Percentiles rank a stretch among this genome's conserved stretches.
Conservation (phyloP, 2,329 filamentous ascomycete species). For the Xylaria polymorpha region DNA sequence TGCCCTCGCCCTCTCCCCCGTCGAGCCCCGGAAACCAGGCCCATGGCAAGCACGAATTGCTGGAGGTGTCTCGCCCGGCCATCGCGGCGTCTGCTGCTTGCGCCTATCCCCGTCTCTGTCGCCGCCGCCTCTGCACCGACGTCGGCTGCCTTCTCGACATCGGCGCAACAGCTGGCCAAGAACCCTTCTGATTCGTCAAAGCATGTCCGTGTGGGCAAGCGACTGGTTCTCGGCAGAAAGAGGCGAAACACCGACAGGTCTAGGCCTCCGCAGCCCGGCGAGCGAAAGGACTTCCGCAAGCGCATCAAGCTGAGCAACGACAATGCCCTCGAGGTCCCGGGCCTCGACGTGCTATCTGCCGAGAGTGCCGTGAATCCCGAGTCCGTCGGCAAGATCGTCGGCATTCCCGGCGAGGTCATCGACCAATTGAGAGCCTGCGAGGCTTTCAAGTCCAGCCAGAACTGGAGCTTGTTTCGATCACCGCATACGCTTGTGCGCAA, state of each 20-base stretch:
- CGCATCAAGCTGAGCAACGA: constrained; percentile 92
- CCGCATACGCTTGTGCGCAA: constrained; percentile 82
- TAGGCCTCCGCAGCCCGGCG: constrained; percentile 75
- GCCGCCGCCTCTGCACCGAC: constrained; percentile 44
- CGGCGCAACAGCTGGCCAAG: constrained; percentile 37
- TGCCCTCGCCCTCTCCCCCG: background rate
- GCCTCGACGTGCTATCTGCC: constrained; percentile 69
- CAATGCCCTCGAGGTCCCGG: constrained; percentile 84
- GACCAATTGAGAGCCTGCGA: constrained; percentile 86
- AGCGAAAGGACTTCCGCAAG: constrained; percentile 88
- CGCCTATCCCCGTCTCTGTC: constrained; percentile 43
- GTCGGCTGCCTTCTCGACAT: constrained; percentile 48
- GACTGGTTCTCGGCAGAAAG: constrained; percentile 59
- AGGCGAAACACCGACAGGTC: constrained; percentile 62
- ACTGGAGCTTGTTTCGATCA: constrained; percentile 85
- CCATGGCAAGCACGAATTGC: constrained; percentile 68
- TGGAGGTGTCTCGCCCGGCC: constrained; percentile 68
- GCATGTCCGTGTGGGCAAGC: constrained; percentile 54
- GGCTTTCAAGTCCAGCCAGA: constrained; percentile 91
- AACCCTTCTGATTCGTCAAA: constrained; percentile 16
- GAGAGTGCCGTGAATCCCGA: constrained; percentile 65
- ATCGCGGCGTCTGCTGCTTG: constrained; percentile 46
- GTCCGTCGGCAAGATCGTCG: constrained; percentile 74
- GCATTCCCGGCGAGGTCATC: constrained; percentile 75
- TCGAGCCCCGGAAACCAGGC: constrained; percentile 1